A percentile compares a stretch with the other conserved stretches of the same genome.
These are phyloP conservation scores for Ceratocystiopsis sp. DNA, from an alignment of 2,329 filamentous ascomycete genomes.

Conservation along the genomic window DNA sequence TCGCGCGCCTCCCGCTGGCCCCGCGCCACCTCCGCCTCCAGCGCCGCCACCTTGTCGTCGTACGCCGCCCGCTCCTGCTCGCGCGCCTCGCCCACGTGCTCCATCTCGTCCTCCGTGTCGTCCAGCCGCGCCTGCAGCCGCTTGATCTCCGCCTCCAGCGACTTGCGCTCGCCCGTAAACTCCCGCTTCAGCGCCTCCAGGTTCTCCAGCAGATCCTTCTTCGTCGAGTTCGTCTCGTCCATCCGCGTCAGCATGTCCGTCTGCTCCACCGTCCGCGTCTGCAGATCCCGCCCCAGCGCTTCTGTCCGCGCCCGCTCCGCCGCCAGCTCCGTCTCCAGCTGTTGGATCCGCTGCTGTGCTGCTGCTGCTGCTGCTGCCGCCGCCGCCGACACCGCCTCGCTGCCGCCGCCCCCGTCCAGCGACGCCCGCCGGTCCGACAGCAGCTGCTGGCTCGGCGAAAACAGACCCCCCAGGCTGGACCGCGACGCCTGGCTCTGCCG, in stretches of 20 bases:
- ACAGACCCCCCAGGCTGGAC: constrained; percentile 19
- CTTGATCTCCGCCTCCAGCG: constrained; percentile 65
- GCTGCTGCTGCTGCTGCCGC: constrained; percentile 17
- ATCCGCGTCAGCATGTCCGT: constrained; percentile 50
- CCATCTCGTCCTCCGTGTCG: constrained; percentile 82
- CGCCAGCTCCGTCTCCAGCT: constrained; percentile 63
- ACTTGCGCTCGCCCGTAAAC: constrained; percentile 70
- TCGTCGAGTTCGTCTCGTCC: constrained; percentile 78
- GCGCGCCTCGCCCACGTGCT: constrained; percentile 63
- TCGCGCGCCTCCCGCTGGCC: constrained; percentile 40
- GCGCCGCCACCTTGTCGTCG: constrained; percentile 48
- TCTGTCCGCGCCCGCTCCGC: constrained; percentile 53
- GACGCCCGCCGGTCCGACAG: constrained; percentile 28
- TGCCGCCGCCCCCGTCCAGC: constrained; percentile 23
- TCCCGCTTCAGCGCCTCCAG: constrained; percentile 84
- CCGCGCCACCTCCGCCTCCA: constrained; percentile 56
- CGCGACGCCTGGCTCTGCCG: constrained; percentile 50
- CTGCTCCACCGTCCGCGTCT: constrained; percentile 36
- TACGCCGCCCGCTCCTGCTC: constrained; percentile 63
- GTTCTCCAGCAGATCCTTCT: constrained; percentile 85
- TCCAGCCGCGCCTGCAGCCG: constrained; percentile 62
- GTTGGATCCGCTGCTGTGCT: constrained; percentile 29
- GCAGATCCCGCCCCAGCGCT: constrained; percentile 53
- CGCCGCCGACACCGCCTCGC: background rate
- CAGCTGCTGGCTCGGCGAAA: constrained; percentile 7